Conservation (phyloP, 352 stramenopile species). For the Phytophthora cajani region DNA sequence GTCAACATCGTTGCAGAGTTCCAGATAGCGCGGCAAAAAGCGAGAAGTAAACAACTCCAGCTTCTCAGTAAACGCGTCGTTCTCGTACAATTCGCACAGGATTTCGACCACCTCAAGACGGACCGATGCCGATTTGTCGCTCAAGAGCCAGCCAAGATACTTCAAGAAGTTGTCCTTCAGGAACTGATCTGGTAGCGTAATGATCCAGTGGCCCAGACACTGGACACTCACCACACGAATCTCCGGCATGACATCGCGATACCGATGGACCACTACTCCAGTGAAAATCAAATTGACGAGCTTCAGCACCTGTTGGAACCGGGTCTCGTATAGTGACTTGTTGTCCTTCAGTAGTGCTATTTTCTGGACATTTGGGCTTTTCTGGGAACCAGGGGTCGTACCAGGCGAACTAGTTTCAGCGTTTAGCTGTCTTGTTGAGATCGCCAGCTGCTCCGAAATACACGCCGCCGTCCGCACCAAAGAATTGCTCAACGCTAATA, state of each 20-base stretch:
- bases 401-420: constrained; percentile 49
- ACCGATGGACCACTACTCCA: constrained; percentile 81
- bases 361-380: constrained; percentile 54
- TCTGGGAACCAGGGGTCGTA: constrained; percentile 37
- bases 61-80: constrained; percentile 66
- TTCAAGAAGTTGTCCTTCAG: constrained; percentile 96
- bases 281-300: constrained; percentile 78
- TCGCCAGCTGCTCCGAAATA: constrained; percentile 67
- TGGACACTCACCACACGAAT: constrained; percentile 88
- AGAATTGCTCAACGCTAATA: constrained; percentile 69
- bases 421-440: constrained; percentile 77
- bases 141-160: constrained; percentile 96
- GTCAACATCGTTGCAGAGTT: constrained; percentile 85
- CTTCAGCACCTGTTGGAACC: constrained; percentile 61
- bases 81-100: constrained; percentile 86
- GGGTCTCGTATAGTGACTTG: constrained; percentile 71
- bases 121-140: constrained; percentile 89
- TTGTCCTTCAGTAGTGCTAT: constrained; percentile 64
- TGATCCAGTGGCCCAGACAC: constrained; percentile 86
- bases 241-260: constrained; percentile 94
- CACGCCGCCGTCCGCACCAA: constrained; percentile 61
- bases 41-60: constrained; percentile 83
- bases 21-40: constrained; percentile 79
- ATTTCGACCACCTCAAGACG: constrained; percentile 84
- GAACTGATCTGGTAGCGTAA: constrained; percentile 89